These are phyloP conservation scores for Termitomyces sp. DNA, from an alignment of 768 basidiomycete species.

Conservation along the genomic window DNA sequence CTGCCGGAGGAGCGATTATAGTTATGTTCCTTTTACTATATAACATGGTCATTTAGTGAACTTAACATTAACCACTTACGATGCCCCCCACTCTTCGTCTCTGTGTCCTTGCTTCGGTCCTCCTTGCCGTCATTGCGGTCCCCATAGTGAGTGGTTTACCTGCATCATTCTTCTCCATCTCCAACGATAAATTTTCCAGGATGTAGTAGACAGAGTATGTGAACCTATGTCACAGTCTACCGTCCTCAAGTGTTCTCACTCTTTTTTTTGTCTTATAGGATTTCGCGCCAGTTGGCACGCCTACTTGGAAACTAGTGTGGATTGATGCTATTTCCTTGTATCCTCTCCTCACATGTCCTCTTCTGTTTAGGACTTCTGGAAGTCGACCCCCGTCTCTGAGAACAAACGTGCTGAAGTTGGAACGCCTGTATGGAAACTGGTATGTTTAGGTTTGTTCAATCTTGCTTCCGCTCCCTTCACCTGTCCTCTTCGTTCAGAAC, in stretches of 20 bases:
- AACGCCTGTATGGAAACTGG: conserved; percentile 2
- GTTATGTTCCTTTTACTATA: conserved; percentile 20
- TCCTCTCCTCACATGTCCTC: background rate
- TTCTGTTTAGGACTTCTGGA: background rate
- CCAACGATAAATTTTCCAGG: conserved; percentile 1
- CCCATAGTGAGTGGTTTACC: conserved; percentile 13
- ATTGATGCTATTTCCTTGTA: background rate
- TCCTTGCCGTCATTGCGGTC: conserved; percentile 14
- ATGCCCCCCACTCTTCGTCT: conserved; percentile 15
- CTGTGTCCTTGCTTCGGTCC: conserved; percentile 11
- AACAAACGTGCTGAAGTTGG: background rate
- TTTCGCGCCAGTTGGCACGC: background rate
- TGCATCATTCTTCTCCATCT: background rate
- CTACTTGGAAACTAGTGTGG: conserved; percentile 6
- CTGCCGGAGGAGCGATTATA: conserved; percentile 17
- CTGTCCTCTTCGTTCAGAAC: background rate
- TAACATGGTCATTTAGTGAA: conserved; percentile 14
- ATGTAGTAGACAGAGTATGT: conserved; percentile 6
- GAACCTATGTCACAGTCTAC: background rate
- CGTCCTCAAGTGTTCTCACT: background rate
- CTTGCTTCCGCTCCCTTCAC: background rate
- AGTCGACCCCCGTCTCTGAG: background rate
- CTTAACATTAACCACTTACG: conserved; percentile 4
- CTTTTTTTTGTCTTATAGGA: background rate
- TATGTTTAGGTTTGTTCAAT: background rate